Evolutionary conservation across 164 flowering plant species (phyloP), one percentile per base, ranked within the genome.

Genomic region (Annona squamosa): DNA sequence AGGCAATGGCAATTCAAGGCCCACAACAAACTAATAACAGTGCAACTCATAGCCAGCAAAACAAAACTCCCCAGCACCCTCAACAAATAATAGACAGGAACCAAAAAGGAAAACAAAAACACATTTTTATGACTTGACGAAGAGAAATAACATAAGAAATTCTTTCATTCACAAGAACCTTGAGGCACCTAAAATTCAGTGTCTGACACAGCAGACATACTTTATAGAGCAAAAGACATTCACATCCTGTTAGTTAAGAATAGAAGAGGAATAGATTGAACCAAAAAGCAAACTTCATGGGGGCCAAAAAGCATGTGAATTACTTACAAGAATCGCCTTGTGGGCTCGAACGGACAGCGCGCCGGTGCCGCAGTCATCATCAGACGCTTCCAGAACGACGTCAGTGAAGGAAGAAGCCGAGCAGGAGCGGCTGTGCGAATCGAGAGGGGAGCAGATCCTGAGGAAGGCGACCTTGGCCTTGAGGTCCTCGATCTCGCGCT

Each of bases 401-500:
- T 91, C 97, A 69, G 90, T 66, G 83, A 86, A 89, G 63, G 46
- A 73, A 1, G 76, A 70, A 0, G 80, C 71, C 10, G 59, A 45
- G 48, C 76, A 43, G 48, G 71, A 64, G 13, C 9, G 65, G 75
- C 64, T 48, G 17, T 17, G 67, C 71, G 47, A 48, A 47, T 85
- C 84, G 62, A 73, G 71, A 0, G 89, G 90, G 17, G 88, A 84
- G 41, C 69, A 80, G 59, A 82, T 76, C 19, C 79, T 76, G 64
- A 91, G 85, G 72, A 94, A 94, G 43, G 90, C 80, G 56, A 90
- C 84, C 74, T 89, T 94, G 72, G 96, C 73, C 68, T 88, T 91
- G 74, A 94, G 87, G 18, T 91, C 98, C 9, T 88, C 93, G 85
- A 94, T 92, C 89, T 94, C 94, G 3, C 90, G 85, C 85, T 94